Conservation (phyloP, 805 yeast genomes). For the Diddensiella transvaalensis region DNA sequence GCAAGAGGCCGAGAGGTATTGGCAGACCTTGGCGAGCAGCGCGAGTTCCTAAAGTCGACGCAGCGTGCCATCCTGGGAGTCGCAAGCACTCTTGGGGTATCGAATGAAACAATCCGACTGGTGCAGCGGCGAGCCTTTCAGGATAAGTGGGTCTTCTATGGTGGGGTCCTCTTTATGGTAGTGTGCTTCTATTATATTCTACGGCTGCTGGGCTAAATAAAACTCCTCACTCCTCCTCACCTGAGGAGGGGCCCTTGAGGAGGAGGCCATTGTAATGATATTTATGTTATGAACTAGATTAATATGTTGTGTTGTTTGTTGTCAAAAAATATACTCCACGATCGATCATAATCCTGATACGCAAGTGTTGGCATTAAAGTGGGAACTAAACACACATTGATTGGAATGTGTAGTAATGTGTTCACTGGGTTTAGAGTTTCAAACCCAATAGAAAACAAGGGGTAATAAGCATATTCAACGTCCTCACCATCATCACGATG, state of each 20-base stretch:
- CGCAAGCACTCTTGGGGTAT: conserved; percentile 79
- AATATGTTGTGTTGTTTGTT: no score
- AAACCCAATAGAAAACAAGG: no score
- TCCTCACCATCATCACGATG: no score
- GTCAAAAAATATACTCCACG: no score
- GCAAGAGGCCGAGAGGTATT: conserved; percentile 86
- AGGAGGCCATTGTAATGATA: no score
- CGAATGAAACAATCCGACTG: conserved; percentile 73
- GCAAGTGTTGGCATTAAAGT: background rate
- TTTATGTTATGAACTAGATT: no score
- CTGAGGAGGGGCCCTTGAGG: no score
- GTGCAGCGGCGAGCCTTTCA: conserved; percentile 79
- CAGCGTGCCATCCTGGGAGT: conserved; percentile 63
- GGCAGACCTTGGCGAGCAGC: conserved; percentile 83
- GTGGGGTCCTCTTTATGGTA: conserved; percentile 60
- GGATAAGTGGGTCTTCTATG: conserved; percentile 84
- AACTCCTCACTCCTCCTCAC: no score
- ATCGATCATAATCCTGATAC: no score
- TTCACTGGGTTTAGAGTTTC: no score
- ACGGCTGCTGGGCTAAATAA: conserved; percentile 45
- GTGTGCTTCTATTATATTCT: conserved; percentile 64
- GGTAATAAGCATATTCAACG: no score
- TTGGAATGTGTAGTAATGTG: background rate
- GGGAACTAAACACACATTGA: background rate
- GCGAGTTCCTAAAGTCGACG: conserved; percentile 60